Evolutionary conservation across 139 green algal species (phyloP).

Genomic region (Tetradesmus lagerheimii): DNA sequence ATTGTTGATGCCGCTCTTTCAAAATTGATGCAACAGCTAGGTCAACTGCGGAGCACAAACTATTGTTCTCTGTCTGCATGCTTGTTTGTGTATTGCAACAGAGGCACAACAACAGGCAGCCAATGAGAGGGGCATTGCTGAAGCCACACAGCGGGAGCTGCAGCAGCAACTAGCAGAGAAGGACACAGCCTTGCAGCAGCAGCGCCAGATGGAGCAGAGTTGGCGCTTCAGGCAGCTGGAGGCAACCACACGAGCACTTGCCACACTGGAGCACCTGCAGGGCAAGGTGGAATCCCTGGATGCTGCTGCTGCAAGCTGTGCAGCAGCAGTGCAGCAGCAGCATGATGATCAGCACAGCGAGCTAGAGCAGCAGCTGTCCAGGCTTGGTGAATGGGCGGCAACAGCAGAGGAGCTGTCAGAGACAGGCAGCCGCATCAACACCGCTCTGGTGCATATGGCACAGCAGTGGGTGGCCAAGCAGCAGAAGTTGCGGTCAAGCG

Average conservation of each 20-base stretch:
- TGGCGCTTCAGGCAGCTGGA: conserved; percentile 26
- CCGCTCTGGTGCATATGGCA: not conserved
- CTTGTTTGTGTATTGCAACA: not conserved
- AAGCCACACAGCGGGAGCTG: conserved; percentile 20
- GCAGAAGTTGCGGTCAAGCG: conserved; percentile 18
- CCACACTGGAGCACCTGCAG: not conserved
- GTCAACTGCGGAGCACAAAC: too few relatives aligned
- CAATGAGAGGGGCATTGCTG: not conserved
- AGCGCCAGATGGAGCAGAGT: not conserved
- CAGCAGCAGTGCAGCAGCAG: conserved; percentile 14
- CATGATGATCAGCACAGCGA: conserved; percentile 4
- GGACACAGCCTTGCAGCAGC: conserved; percentile 3
- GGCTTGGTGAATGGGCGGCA: not conserved
- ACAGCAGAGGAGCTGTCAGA: not conserved
- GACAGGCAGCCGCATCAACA: not conserved
- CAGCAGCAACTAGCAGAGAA: not conserved
- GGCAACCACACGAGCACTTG: not conserved
- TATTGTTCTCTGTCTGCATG: too few relatives aligned
- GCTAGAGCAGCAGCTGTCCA: not conserved
- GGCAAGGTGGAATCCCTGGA: not conserved
- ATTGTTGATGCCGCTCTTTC: too few relatives aligned
- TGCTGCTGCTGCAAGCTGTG: not conserved
- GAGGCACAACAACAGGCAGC: conserved; percentile 1
- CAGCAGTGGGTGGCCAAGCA: conserved; percentile 26
- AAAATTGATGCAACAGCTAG: too few relatives aligned